A percentile compares a stretch with the other conserved stretches of the same genome.
Conservation (phyloP, 2,329 filamentous ascomycete species). For the Colletotrichum phormii region DNA sequence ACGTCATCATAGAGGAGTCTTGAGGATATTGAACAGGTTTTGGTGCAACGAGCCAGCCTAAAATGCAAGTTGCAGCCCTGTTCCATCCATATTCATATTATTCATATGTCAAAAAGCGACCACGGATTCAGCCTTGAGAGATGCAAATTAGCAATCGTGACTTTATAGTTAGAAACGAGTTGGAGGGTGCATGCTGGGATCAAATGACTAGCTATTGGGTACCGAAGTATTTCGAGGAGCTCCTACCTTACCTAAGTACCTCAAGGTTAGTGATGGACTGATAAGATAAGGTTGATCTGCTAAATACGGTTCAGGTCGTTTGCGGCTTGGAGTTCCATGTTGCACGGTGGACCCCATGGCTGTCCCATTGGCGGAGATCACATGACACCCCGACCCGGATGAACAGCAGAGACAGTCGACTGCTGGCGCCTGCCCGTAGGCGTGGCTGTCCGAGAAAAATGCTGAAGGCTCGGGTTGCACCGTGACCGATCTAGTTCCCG, state of each 20-base stretch:
- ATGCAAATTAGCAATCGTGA: not conserved
- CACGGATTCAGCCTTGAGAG: not conserved
- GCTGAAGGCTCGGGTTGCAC: constrained; percentile 29
- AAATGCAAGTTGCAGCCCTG: not conserved
- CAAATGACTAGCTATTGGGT: not conserved
- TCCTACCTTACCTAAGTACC: not conserved
- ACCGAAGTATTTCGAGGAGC: not conserved
- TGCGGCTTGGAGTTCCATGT: not conserved
- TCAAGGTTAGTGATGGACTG: not conserved
- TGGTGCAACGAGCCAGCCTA: not conserved
- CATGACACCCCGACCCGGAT: constrained; percentile 2
- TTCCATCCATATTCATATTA: not conserved
- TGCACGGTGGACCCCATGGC: not conserved
- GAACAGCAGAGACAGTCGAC: not conserved
- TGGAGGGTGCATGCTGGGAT: not conserved
- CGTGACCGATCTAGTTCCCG: constrained; percentile 19
- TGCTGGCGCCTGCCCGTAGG: constrained; percentile 16
- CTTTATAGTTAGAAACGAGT: not conserved
- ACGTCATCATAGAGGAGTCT: constrained; percentile 15
- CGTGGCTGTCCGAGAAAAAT: constrained; percentile 23
- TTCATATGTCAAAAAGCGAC: not conserved
- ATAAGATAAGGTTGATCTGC: constrained; percentile 27
- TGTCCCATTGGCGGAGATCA: not conserved
- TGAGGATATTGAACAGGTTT: not conserved
- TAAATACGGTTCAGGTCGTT: not conserved